Evolutionary conservation across 441 rosid species (phyloP).

Genomic region (Geranium incanum): DNA sequence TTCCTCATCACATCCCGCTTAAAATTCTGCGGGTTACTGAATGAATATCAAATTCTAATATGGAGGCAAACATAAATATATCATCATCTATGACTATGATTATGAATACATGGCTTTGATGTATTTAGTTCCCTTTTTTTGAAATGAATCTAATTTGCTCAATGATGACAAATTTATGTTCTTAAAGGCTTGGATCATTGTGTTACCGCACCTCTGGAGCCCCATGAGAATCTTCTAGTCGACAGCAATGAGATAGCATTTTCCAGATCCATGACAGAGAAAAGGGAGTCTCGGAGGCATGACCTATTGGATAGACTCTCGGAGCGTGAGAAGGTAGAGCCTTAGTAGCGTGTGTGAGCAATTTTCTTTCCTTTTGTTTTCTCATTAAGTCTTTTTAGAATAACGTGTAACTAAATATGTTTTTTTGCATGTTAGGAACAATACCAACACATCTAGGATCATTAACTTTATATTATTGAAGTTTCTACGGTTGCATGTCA

Average conservation of each 20-base stretch:
- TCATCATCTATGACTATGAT: neutral
- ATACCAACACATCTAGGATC: neutral
- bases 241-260: slow-evolving; percentile 40
- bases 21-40: neutral
- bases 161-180: slow-evolving; percentile 32
- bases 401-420: neutral
- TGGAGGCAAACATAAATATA: neutral
- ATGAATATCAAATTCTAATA: neutral
- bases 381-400: neutral
- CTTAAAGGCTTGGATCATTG: slow-evolving; percentile 61
- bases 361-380: slow-evolving; percentile 6
- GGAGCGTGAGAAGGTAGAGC: slow-evolving; percentile 66
- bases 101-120: neutral
- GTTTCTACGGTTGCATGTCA: neutral
- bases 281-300: slow-evolving; percentile 37
- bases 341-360: slow-evolving; percentile 15
- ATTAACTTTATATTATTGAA: neutral
- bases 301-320: slow-evolving; percentile 65
- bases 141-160: slow-evolving; percentile 11
- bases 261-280: slow-evolving; percentile 68
- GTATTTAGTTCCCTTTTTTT: slow-evolving; percentile 8
- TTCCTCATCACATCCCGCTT: neutral
- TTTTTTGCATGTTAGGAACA: neutral
- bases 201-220: slow-evolving; percentile 41
- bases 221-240: slow-evolving; percentile 30